Percentiles rank a stretch among this genome's conserved stretches.
These are phyloP conservation scores for Phaffomyces antillensis DNA, from an alignment of 805 yeast species.

Conservation along the genomic window DNA sequence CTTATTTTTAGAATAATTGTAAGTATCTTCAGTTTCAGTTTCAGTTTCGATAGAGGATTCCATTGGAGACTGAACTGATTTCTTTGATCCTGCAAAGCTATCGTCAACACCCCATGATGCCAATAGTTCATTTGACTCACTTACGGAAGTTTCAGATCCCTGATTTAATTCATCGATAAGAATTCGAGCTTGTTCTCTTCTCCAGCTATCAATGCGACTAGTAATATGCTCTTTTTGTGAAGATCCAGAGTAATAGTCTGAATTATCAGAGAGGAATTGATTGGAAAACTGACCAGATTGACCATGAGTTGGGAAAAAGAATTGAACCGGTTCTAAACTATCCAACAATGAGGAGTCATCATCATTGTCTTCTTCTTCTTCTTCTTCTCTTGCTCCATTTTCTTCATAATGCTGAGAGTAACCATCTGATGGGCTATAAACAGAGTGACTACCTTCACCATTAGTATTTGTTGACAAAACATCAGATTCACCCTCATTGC, in stretches of 20 bases:
- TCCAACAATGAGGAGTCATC: conserved; percentile 23
- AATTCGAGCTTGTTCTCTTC: conserved; percentile 21
- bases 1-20: conserved; percentile 2
- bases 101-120: conserved; percentile 31
- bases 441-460: neutral
- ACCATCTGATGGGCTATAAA: neutral
- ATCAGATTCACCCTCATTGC: conserved; percentile 4
- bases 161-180: conserved; percentile 17
- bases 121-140: conserved; percentile 18
- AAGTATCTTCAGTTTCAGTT: conserved; percentile 3
- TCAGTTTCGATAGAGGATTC: conserved; percentile 1
- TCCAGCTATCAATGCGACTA: conserved; percentile 22
- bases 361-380: conserved; percentile 17
- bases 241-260: conserved; percentile 4
- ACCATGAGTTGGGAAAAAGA: conserved; percentile 15
- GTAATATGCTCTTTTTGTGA: conserved; percentile 17
- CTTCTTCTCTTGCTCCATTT: conserved; percentile 5
- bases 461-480: conserved; percentile 14
- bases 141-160: conserved; percentile 8
- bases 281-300: conserved; percentile 10
- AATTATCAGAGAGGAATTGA: neutral
- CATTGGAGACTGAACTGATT: neutral
- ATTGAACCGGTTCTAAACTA: conserved; percentile 12
- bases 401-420: neutral
- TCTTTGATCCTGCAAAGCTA: neutral